Evolutionary conservation across 345 rosid genomes (phyloP), one percentile per base, ranked within the genome.

Genomic region (Salix purpurea): DNA sequence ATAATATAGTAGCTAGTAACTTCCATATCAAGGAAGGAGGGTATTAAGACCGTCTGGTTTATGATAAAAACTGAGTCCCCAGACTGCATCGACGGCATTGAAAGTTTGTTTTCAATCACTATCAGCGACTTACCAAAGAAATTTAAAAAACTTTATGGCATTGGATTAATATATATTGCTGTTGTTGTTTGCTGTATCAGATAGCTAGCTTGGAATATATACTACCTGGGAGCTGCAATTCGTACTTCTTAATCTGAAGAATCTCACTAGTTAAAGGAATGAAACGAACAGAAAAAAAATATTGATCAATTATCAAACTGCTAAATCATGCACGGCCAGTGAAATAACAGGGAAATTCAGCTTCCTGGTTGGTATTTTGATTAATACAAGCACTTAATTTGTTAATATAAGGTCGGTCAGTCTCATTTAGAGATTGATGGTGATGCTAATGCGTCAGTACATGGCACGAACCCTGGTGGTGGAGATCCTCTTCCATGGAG

Each of bases 401-500:
- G 36, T 77, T 69, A 67, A 67, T 36, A 15, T 62, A 12, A 75
- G 18, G 39, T 24, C 61, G 71, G 78, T 82, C 86, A 74, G 74
- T 60, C 84, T 87, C 90, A 73, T 76, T 84, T 88, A 2, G 92
- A 80, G 40, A 83, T 84, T 73, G 92, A 88, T 28, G 83, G 85
- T 28, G 94, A 87, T 21, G 91, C 78, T 64, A 88, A 84, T 52
- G 78, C 84, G 40, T 89, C 93, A 16, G 81, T 78, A 69, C 89
- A 72, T 15, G 82, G 84, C 54, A 78, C 39, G 14, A 79, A 78
- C 46, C 87, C 89, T 0, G 77, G 88, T 1, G 88, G 85, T 2
- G 89, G 89, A 73, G 97, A 88, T 19, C 89, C 92, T 67, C 87
- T 90, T 74, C 97, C 83, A 19, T 88, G 88, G 11, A 91, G 85